phyloP scores from a whole-genome alignment of 2,329 filamentous ascomycete genomes.

The Coleophoma crateriformis region DNA sequence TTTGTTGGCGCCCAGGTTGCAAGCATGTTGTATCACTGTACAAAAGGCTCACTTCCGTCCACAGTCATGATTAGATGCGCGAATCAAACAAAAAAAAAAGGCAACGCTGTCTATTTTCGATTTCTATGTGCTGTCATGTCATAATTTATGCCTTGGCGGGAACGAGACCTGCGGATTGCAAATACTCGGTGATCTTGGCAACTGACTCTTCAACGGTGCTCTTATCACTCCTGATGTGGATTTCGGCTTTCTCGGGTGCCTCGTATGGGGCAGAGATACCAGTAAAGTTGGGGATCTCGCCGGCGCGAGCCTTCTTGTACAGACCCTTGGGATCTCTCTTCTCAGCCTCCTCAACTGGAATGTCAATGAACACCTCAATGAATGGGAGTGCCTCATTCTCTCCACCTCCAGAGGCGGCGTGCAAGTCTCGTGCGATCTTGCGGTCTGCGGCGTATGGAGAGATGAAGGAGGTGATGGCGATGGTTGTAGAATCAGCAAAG shows the following conservation, averaged over 20 bases:
- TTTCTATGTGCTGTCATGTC: constrained; percentile 2
- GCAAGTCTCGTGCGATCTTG: constrained; percentile 73
- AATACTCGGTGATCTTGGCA: constrained; percentile 73
- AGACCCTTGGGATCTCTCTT: constrained; percentile 94
- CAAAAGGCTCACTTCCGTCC: neutral
- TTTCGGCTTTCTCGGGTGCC: constrained; percentile 78
- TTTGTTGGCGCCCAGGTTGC: constrained; percentile 13
- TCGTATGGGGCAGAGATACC: constrained; percentile 95
- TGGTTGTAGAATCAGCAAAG: constrained; percentile 83
- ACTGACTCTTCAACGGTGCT: constrained; percentile 86
- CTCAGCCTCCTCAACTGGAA: constrained; percentile 88
- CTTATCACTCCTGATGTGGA: constrained; percentile 79
- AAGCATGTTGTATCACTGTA: constrained; percentile 11
- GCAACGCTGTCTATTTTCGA: neutral
- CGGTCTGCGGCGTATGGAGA: constrained; percentile 89
- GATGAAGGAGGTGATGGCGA: constrained; percentile 95
- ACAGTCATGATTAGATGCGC: no score
- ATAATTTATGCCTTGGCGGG: constrained; percentile 21
- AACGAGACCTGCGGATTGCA: constrained; percentile 63
- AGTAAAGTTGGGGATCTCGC: constrained; percentile 96
- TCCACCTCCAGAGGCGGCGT: constrained; percentile 52
- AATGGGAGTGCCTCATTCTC: constrained; percentile 70
- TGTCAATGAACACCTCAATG: constrained; percentile 89
- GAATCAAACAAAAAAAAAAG: neutral
- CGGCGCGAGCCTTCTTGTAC: constrained; percentile 93